Evolutionary conservation across 2,329 filamentous ascomycete genomes (phyloP), one percentile per base, ranked within the genome.

Genomic region (Cytospora piceicola): DNA sequence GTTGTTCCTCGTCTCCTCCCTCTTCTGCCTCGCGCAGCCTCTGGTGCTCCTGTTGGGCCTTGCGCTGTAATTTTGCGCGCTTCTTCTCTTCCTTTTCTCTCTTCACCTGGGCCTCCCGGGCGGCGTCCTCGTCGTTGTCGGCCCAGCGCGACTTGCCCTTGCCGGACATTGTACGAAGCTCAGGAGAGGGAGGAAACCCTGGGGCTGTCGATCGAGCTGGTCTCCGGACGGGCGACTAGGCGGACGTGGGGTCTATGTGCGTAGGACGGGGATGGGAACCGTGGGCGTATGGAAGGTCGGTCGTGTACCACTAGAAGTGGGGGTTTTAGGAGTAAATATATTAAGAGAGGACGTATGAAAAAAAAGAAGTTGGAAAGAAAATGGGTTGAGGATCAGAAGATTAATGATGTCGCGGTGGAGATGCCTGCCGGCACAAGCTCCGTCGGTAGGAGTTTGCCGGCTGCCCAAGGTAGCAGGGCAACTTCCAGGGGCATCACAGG

Each of bases 11-110:
- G n/a, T 73, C 71, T 2, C 75, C 71, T 15, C 74, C 72, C 39
- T 76, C 76, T 64, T 75, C 72, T 15, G 68, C 70, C 34, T 70
- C 68, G 46, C 67, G 76, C 49, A 27, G 51, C 51, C 64, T 39
- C 24, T 36, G 61, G 22, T 49, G 58, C 68, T 81, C 80, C 64
- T 78, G 85, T 69, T 91, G 88, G 42, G 86, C 82, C 73, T 86
- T 86, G 65, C 88, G 88, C 70, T 91, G 90, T n/a, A 58, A 52
- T 27, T 63, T 57, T 60, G 57, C 62, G 77, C 91, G 89, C 78
- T 91, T 93, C 83, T 95, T 96, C 73, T 93, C 90, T 78, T 96
- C 93, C 79, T 94, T 97, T 75, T 95, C 92, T 68, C 83, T 85
- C 77, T 90, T 94, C 63, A 88, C 83, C 73, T 88, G 87, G 24